phyloP scores from a whole-genome alignment of 2,329 filamentous ascomycete genomes.

The Pseudocercospora eumusae region DNA sequence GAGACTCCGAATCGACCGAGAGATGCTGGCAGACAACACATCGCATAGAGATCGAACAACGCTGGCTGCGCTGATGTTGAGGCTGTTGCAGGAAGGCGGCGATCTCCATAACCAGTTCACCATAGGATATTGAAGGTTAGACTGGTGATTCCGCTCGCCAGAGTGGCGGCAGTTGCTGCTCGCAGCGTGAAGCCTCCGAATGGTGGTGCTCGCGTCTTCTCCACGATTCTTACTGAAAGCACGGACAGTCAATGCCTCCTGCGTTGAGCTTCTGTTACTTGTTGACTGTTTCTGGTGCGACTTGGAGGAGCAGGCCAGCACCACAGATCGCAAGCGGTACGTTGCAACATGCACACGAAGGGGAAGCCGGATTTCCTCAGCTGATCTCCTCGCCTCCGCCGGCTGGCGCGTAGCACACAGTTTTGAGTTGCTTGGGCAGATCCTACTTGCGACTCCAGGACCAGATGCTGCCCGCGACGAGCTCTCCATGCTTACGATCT shows the following conservation, averaged over 20 bases:
- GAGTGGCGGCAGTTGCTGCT: not conserved
- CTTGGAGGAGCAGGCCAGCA: not conserved
- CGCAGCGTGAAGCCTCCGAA: not conserved
- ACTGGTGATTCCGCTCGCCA: not conserved
- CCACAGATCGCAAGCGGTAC: not conserved
- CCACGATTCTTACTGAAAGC: not conserved
- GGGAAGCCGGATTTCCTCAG: too few relatives aligned
- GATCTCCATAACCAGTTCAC: too few relatives aligned
- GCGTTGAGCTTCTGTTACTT: not conserved
- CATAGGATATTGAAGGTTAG: not conserved
- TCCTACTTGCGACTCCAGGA: not conserved
- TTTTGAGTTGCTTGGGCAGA: not conserved
- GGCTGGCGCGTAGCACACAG: not conserved
- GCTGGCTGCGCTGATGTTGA: too few relatives aligned
- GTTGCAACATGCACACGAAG: too few relatives aligned
- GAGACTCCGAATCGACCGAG: not conserved
- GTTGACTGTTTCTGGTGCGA: not conserved
- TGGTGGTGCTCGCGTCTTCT: not conserved
- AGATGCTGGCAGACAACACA: not conserved
- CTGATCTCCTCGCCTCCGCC: not conserved
- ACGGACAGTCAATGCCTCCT: not conserved
- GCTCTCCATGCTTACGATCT: not conserved
- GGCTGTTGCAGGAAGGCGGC: too few relatives aligned
- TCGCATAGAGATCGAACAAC: not conserved
- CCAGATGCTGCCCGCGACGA: not conserved